Evolutionary conservation across 2,329 filamentous ascomycete species (phyloP).

Genomic region (Shiraia sp.): DNA sequence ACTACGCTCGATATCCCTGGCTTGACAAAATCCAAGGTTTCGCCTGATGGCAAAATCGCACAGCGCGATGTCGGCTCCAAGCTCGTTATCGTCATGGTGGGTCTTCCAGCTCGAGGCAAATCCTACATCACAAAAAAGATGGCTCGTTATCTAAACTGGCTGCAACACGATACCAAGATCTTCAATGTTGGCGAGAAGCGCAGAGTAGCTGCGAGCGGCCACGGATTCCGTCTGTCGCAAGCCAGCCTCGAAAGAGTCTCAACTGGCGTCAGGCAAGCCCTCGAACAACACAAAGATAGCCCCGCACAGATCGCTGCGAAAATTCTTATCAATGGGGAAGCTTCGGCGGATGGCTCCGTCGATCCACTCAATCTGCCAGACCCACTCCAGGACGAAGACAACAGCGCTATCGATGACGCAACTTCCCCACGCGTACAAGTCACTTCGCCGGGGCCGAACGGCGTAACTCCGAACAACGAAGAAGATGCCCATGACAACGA

Average conservation of each 20-base stretch:
- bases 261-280: slow-evolving; percentile 25
- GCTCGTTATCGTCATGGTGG: slow-evolving; percentile 97
- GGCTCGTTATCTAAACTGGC: slow-evolving; percentile 92
- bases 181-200: slow-evolving; percentile 97
- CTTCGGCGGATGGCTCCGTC: slow-evolving; percentile 41
- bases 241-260: slow-evolving; percentile 33
- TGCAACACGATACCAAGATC: slow-evolving; percentile 92
- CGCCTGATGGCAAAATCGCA: slow-evolving; percentile 91
- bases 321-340: slow-evolving; percentile 63
- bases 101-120: slow-evolving; percentile 90
- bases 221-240: slow-evolving; percentile 46
- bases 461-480: slow-evolving; percentile 21
- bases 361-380: slow-evolving; percentile 38
- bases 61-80: slow-evolving; percentile 94
- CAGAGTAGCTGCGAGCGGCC: slow-evolving; percentile 72
- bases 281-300: slow-evolving; percentile 32
- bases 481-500: slow-evolving; percentile 38
- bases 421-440: slow-evolving; percentile 34
- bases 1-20: slow-evolving; percentile 97
- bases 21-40: slow-evolving; percentile 92
- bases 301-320: slow-evolving; percentile 52
- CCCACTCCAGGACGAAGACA: slow-evolving; percentile 25
- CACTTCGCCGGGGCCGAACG: slow-evolving; percentile 38
- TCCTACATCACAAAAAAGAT: slow-evolving; percentile 99
- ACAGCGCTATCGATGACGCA: slow-evolving; percentile 31